Base-by-base conservation (phyloP, 2,329 filamentous ascomycete genomes). In the Fusarium sp. region DNA sequence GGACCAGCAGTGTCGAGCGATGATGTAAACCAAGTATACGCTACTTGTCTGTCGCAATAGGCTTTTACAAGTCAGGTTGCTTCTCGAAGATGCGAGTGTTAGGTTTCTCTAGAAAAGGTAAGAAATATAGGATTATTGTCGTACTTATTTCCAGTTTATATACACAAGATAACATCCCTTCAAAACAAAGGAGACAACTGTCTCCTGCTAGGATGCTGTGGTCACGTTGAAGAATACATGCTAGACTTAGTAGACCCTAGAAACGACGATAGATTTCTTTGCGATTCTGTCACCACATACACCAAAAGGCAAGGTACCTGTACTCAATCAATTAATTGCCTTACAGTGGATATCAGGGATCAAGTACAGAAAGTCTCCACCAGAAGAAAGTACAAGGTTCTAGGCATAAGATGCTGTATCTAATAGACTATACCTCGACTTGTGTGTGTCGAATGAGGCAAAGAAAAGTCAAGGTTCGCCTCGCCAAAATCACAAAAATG, bases 261-360 rank as follows among this genome's bases (percentile, higher is more conserved):
- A 71, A 71, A 55, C 54, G 51, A 71, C 69, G 67, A 71, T 53
- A 49, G 65, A 47, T 70, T 70, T 70, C 67, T 65, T 49, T 69
- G 59, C 55, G 67, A 69, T 70, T 70, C 67, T 62, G 63, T 61
- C 63, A 62, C 44, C 55, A 61, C 36, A 42, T 28, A 43, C 21
- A 46, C n/a, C 52, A 51, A 43, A 38, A 21, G 19, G 21, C 10
- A 22, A 43, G 28, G 54, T 51, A 51, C 38, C 40, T 21, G 46
- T 66, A 51, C 62, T 55, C 65, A 66, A 53, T 53, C 42, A 34
- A 65, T 60, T 50, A 64, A 58, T 60, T 45, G 44, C 44, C 49
- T 66, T 66, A 28, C 28, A 56, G 64, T 65, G 62, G 49, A 51
- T 62, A 45, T 56, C 66, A 69, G 66, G 52, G 65, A 64, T 50